Conservation (phyloP, 805 yeast species). For the Teunomyces cretensis region DNA sequence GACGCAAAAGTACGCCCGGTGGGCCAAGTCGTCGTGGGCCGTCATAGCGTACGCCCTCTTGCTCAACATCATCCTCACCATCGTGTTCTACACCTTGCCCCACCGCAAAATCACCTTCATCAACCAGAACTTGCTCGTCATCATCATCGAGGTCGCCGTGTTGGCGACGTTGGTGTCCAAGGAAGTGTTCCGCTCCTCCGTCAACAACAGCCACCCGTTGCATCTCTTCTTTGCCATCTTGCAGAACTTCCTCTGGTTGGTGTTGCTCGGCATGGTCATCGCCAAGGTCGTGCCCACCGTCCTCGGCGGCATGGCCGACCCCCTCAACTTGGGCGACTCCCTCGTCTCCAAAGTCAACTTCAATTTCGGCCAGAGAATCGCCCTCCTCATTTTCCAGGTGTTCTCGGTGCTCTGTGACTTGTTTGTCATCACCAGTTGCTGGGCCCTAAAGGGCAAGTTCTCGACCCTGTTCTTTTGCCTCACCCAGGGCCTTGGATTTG, state of each 20-base stretch:
- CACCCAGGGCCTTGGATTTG: constrained; percentile 1
- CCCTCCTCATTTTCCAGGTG: not conserved
- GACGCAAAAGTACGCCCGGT: not conserved
- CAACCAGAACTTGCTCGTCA: not conserved
- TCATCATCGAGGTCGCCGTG: not conserved
- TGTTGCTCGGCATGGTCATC: not conserved
- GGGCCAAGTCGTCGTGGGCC: constrained; percentile 1
- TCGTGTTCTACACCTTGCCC: constrained; percentile 1
- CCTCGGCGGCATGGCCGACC: constrained; percentile 1
- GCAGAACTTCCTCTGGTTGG: constrained; percentile 1
- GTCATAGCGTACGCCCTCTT: constrained; percentile 1
- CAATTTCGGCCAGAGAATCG: constrained; percentile 1
- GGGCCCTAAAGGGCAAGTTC: constrained; percentile 1
- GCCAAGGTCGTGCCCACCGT: constrained; percentile 1
- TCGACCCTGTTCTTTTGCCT: constrained; percentile 1
- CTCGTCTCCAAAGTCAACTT: not conserved
- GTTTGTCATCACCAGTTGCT: constrained; percentile 1
- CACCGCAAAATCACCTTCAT: not conserved
- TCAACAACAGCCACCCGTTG: not conserved
- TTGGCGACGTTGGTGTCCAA: not conserved
- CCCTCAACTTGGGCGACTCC: not conserved
- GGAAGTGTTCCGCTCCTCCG: not conserved
- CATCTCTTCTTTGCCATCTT: not conserved
- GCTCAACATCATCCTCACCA: constrained; percentile 1
- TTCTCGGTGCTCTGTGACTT: constrained; percentile 1